Conservation (phyloP, 768 basidiomycete species). For the Termitomyces titanicus region DNA sequence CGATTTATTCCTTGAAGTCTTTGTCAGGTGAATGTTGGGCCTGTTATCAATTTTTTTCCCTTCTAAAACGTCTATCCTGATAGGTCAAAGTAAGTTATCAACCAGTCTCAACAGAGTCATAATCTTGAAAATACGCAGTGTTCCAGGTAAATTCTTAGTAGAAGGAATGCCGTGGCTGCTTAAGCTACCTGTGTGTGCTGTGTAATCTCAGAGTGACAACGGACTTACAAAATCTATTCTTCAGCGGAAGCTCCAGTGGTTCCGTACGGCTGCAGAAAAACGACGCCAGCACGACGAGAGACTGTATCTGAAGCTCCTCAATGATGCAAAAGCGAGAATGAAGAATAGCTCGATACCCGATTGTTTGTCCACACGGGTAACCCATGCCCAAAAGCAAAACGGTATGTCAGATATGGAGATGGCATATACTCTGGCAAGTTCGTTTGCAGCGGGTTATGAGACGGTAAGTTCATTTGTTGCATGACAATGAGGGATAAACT, state of each 20-base stretch:
- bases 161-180: constrained; percentile 46
- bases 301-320: constrained; percentile 34
- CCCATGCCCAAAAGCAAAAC: constrained; percentile 31
- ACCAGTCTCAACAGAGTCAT: neutral
- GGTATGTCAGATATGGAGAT: constrained; percentile 40
- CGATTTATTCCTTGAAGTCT: neutral
- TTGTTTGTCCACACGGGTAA: constrained; percentile 35
- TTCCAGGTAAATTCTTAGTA: constrained; percentile 46
- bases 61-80: neutral
- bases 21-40: neutral
- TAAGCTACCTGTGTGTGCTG: constrained; percentile 33
- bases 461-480: neutral
- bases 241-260: constrained; percentile 39
- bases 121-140: constrained; percentile 23
- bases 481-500: neutral
- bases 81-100: neutral
- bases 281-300: constrained; percentile 33
- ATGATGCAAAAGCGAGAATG: constrained; percentile 42
- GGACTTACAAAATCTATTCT: no score
- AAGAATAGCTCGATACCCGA: constrained; percentile 33
- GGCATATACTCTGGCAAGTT: constrained; percentile 40
- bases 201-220: neutral
- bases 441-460: constrained; percentile 46
- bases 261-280: constrained; percentile 35
- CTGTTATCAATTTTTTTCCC: neutral